phyloP scores from a whole-genome alignment of 179 eudicot species.

The Drosera spatulata region DNA sequence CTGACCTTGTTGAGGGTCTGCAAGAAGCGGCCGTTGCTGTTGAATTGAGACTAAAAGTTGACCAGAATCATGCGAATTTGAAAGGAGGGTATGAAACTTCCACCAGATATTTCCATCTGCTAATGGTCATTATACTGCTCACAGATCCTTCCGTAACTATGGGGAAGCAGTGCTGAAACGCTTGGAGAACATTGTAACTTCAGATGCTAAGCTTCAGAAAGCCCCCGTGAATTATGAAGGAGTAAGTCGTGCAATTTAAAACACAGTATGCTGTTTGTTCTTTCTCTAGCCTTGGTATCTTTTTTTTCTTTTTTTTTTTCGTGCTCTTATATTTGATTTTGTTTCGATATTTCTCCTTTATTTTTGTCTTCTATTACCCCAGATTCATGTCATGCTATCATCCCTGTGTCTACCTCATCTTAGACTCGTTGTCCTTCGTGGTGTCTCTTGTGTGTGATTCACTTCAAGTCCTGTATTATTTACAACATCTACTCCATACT shows the following conservation, averaged over 20 bases:
- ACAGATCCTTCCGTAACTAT: slow-evolving; percentile 40
- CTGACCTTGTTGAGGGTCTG: slow-evolving; percentile 74
- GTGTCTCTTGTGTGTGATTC: no score
- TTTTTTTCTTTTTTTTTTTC: neutral
- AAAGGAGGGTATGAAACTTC: slow-evolving; percentile 70
- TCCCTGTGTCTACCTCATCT: no score
- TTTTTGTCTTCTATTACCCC: no score
- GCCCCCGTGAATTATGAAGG: slow-evolving; percentile 37
- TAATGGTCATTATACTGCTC: no score
- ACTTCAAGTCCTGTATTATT: no score
- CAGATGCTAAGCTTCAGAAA: slow-evolving; percentile 63
- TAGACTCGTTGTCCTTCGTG: no score
- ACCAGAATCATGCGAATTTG: slow-evolving; percentile 71
- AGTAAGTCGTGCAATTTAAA: neutral
- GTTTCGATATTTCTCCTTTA: no score
- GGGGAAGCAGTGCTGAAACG: slow-evolving; percentile 86
- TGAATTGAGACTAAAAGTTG: slow-evolving; percentile 81
- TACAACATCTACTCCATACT: neutral
- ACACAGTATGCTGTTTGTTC: no score
- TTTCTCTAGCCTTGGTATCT: neutral
- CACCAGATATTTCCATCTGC: no score
- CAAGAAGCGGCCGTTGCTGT: slow-evolving; percentile 74
- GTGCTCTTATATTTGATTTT: neutral
- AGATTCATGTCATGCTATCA: no score
- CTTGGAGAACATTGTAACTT: slow-evolving; percentile 50